Percentiles rank a stretch among this genome's conserved stretches.
These are phyloP conservation scores for Fusarium continuum DNA, from an alignment of 2,329 filamentous ascomycete genomes.

Conservation along the genomic window DNA sequence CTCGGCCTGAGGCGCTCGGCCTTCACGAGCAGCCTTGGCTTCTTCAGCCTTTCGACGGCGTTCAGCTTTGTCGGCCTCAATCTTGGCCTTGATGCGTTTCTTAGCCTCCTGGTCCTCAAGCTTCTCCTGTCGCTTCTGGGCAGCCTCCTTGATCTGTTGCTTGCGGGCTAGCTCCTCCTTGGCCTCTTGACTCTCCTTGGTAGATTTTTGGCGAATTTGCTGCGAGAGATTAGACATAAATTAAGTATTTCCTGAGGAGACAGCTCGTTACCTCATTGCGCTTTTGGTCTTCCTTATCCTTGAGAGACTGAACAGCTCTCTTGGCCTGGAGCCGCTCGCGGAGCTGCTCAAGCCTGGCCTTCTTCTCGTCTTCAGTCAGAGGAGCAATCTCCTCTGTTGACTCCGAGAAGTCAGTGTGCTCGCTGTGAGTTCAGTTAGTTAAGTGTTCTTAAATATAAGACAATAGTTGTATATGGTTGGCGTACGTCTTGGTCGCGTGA, in stretches of 20 bases:
- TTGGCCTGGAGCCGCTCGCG: constrained; percentile 77
- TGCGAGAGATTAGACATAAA: constrained; percentile 39
- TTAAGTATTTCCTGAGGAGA: neutral
- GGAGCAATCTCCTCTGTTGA: constrained; percentile 92
- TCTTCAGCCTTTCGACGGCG: constrained; percentile 84
- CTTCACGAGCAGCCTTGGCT: constrained; percentile 86
- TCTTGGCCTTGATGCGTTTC: constrained; percentile 89
- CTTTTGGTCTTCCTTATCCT: constrained; percentile 84
- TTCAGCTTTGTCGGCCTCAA: constrained; percentile 93
- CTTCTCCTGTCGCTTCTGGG: constrained; percentile 88
- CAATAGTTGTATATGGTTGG: constrained; percentile 1
- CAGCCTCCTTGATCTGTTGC: constrained; percentile 91
- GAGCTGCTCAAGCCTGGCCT: constrained; percentile 78
- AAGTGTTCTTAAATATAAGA: neutral
- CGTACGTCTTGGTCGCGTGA: constrained; percentile 86
- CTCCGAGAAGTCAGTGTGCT: constrained; percentile 90
- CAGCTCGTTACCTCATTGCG: constrained; percentile 75
- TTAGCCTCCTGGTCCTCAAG: constrained; percentile 84
- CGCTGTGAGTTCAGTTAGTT: constrained; percentile 54
- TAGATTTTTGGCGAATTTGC: constrained; percentile 84
- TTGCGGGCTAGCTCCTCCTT: constrained; percentile 91
- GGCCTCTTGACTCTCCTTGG: constrained; percentile 84
- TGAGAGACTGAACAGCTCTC: constrained; percentile 70
- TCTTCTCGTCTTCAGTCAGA: constrained; percentile 91
- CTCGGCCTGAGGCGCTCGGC: constrained; percentile 62